phyloP scores from a whole-genome alignment of 805 yeast species.

The Komagataella pastoris region DNA sequence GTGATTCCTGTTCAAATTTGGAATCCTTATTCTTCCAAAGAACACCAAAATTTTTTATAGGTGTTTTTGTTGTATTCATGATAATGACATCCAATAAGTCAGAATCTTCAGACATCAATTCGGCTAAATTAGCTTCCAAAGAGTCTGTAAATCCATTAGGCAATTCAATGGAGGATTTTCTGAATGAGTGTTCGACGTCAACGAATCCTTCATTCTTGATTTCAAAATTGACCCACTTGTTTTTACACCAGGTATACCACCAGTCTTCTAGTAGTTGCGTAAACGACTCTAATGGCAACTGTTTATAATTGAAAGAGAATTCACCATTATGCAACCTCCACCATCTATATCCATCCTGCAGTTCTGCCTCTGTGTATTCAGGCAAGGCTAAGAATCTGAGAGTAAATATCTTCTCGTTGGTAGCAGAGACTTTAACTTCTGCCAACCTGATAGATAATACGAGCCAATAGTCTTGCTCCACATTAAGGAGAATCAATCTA shows the following conservation, averaged over 20 bases:
- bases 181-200: conserved; percentile 14
- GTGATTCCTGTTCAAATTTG: conserved; percentile 9
- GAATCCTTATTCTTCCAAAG: conserved; percentile 10
- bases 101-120: conserved; percentile 4
- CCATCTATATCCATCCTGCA: conserved; percentile 17
- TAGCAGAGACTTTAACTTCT: conserved; percentile 2
- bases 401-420: conserved; percentile 5
- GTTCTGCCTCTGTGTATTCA: conserved; percentile 16
- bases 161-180: conserved; percentile 14
- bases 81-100: conserved; percentile 11
- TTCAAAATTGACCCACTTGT: conserved; percentile 12
- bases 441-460: neutral
- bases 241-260: conserved; percentile 23
- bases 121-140: conserved; percentile 8
- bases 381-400: conserved; percentile 18
- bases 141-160: conserved; percentile 18
- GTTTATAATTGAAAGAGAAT: conserved; percentile 6
- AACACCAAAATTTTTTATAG: conserved; percentile 18
- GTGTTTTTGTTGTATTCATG: conserved; percentile 16
- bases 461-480: conserved; percentile 1
- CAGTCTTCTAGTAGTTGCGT: conserved; percentile 12
- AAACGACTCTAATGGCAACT: conserved; percentile 5
- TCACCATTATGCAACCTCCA: conserved; percentile 20
- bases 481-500: neutral
- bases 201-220: conserved; percentile 20